Base-by-base conservation (phyloP, 179 eudicot species). In the Silene noctiflora region DNA sequence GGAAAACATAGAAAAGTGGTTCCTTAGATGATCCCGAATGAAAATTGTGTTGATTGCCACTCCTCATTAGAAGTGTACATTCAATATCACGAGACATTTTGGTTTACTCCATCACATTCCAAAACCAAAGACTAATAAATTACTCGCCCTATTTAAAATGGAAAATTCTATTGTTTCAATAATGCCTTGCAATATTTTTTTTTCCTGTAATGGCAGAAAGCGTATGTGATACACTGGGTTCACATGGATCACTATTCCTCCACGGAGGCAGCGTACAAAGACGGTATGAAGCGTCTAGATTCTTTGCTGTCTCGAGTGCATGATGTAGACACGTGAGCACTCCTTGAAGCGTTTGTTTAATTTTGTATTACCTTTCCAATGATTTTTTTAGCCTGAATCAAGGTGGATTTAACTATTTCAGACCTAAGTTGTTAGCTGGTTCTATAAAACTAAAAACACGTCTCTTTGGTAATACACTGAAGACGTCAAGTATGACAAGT, bases 221-320 rank as follows among this genome's bases (percentile, higher is more conserved):
- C 86, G 24, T 84, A 83, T 82, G 93, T 89, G 77, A 91, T 93
- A 79, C 98, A 93, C 42, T 93, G 98, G 98, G 98, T 91, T 84
- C 88, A 83, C 48, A 48, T 91, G 77, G 97, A 91, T 72, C 90
- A 60, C 63, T 93, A 78, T 81, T 83, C 93, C 53, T 87, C 96
- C 20, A 85, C 84, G 39, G 95, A 93, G 76, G 94, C 90, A 73
- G 98, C 98, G 55, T 87, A 70, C 74, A 81, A 85, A 64, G 89
- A 91, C 83, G 98, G 98, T 71, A 83, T 81, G 82, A 75, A 80
- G 21, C 84, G 89, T 72, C 86, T 93, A 81, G 89, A 89, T 20
- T 73, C 82, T 59, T 73, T 89, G 75, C 31, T 91, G 74, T 88
- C 97, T 69, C 88, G 91, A 79, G 94, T 94, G 76, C 97, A 89